Percentiles rank a stretch among this genome's conserved stretches.
Conservation (phyloP, 441 rosid genomes). For the Gossypium trilobum region DNA sequence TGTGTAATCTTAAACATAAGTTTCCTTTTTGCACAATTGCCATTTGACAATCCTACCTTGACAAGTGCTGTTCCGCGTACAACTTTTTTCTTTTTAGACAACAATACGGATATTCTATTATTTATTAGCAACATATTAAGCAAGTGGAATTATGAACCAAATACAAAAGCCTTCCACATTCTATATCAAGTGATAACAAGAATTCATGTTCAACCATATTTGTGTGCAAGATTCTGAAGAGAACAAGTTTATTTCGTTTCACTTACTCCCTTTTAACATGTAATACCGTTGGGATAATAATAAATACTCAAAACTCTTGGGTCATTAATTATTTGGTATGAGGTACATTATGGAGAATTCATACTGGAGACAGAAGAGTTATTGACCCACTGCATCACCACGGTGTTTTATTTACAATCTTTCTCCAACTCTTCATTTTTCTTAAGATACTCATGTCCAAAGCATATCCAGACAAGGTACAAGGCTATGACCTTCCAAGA, state of each 20-base stretch:
- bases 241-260: not conserved
- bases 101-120: not conserved
- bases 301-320: not conserved
- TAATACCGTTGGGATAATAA: not conserved
- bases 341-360: not conserved
- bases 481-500: not conserved
- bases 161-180: not conserved
- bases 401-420: not conserved
- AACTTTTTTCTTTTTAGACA: not conserved
- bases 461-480: not conserved
- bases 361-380: not conserved
- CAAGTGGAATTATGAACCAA: not conserved
- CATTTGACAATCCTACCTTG: not conserved
- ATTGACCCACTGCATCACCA: not conserved
- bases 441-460: not conserved
- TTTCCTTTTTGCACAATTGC: not conserved
- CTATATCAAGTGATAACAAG: constrained; percentile 1
- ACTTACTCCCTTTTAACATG: not conserved
- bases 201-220: not conserved
- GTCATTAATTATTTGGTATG: not conserved
- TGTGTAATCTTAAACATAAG: not conserved
- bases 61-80: not conserved
- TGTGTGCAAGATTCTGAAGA: not conserved
- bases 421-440: not conserved
- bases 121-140: not conserved